Evolutionary conservation across 2,329 filamentous ascomycete species (phyloP), one percentile per base, ranked within the genome.

Genomic region (Colletotrichum destructivum): DNA sequence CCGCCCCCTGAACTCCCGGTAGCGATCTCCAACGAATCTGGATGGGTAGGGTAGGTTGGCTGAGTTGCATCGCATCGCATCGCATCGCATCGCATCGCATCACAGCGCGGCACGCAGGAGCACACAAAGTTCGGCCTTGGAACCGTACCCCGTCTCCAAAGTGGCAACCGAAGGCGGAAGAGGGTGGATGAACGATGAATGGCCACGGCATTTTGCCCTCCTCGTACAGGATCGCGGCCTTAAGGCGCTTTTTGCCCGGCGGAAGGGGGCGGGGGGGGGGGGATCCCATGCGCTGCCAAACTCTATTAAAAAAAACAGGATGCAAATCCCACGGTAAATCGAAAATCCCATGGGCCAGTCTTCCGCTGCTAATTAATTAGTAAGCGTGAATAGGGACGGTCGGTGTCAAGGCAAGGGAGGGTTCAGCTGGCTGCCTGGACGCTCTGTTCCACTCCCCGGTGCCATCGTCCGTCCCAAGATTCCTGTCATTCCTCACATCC

Each of bases 311-410:
- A 35, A 35, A 26, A 18, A 5, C 26, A 31, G 26, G 35, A 47
- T 38, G 18, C 46, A 31, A 52, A 40, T 38, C 35, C 40, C 40
- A 66, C 62, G 40, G 62, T 47, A 60, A 56, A 66, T 61, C 55
- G 38, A 55, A 49, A 70, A 66, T 70, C 47, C 67, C 67, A 70
- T 70, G 52, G 52, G 26, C 18, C 13, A 44, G 38, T 31, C 23
- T 62, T 40, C 46, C 26, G 26, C 26, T 31, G 26, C 2, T 31
- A 31, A 31, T 31, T 31, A 31, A 31, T 31, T 31, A 31, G 26
- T 31, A 7, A 31, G 26, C 26, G 1, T 31, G 4, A 31, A 31
- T 31, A 31, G 5, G 5, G 26, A 31, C 26, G 26, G 26, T 31
- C 26, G 26, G 5, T 31, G 26, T 31, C 26, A 6, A 31, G 26